These are phyloP conservation scores for Corrigiola litoralis DNA, from an alignment of 179 eudicot genomes.

Conservation along the genomic window DNA sequence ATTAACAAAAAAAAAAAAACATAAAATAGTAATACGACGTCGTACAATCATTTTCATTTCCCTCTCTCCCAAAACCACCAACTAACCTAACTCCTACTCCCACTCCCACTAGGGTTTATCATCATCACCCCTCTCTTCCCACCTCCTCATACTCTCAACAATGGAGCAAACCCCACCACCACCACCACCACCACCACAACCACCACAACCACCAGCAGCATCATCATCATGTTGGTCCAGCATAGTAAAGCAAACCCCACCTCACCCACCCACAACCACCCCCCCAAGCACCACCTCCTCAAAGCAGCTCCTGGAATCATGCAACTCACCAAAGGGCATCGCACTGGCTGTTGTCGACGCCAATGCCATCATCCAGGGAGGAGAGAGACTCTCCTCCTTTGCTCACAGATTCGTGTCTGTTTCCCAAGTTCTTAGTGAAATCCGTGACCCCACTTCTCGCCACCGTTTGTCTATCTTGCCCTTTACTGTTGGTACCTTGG, in stretches of 20 bases:
- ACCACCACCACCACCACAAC: slow-evolving; percentile 5
- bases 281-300: slow-evolving; percentile 19
- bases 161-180: slow-evolving; percentile 28
- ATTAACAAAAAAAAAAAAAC: too few species aligned
- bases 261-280: slow-evolving; percentile 5
- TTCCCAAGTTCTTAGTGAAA: slow-evolving; percentile 57
- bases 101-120: slow-evolving; percentile 31
- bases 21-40: too few species aligned
- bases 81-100: background rate
- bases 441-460: slow-evolving; percentile 79
- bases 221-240: slow-evolving; percentile 55
- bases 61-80: background rate
- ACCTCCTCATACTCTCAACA: background rate
- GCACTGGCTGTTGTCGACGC: slow-evolving; percentile 88
- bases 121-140: background rate
- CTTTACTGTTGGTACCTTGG: slow-evolving; percentile 48
- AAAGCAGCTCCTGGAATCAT: slow-evolving; percentile 35
- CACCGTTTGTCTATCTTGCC: slow-evolving; percentile 63
- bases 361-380: slow-evolving; percentile 84
- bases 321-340: slow-evolving; percentile 63
- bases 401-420: slow-evolving; percentile 78
- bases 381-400: slow-evolving; percentile 37
- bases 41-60: too few species aligned
- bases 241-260: slow-evolving; percentile 44
- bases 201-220: slow-evolving; percentile 8